Conservation (phyloP, 2,329 filamentous ascomycete species). For the Corinectria fuckeliana region DNA sequence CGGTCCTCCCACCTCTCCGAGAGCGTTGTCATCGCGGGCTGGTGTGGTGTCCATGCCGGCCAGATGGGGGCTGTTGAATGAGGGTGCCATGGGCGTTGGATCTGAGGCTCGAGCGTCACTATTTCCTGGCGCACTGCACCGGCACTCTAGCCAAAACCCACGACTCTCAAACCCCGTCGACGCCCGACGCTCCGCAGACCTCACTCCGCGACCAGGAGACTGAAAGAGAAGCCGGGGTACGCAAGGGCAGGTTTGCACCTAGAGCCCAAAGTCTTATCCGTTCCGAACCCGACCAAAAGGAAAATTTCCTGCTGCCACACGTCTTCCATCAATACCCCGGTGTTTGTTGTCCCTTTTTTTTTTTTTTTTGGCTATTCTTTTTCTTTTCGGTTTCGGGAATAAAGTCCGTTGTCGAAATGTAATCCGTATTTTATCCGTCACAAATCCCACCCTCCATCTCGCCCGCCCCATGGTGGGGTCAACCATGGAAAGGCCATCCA, state of each 20-base stretch:
- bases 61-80: conserved; percentile 13
- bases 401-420: conserved; percentile 26
- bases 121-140: conserved; percentile 13
- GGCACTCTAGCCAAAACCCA: conserved; percentile 4
- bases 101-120: conserved; percentile 11
- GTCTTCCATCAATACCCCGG: conserved; percentile 25
- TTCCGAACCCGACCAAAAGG: conserved; percentile 11
- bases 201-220: conserved; percentile 6
- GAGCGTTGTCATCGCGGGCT: conserved; percentile 16
- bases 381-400: conserved; percentile 23
- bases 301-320: conserved; percentile 17
- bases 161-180: conserved; percentile 2
- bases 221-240: conserved; percentile 9
- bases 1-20: conserved; percentile 26
- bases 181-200: conserved; percentile 8
- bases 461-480: conserved; percentile 22
- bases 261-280: conserved; percentile 34
- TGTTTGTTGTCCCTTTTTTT: conserved; percentile 24
- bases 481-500: conserved; percentile 16
- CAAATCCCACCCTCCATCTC: conserved; percentile 17
- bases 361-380: conserved; percentile 19
- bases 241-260: conserved; percentile 35
- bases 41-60: conserved; percentile 30
- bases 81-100: conserved; percentile 15
- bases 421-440: conserved; percentile 9